Conservation (phyloP, 192 early-diverging fungal species). For the Gigaspora rosea region DNA sequence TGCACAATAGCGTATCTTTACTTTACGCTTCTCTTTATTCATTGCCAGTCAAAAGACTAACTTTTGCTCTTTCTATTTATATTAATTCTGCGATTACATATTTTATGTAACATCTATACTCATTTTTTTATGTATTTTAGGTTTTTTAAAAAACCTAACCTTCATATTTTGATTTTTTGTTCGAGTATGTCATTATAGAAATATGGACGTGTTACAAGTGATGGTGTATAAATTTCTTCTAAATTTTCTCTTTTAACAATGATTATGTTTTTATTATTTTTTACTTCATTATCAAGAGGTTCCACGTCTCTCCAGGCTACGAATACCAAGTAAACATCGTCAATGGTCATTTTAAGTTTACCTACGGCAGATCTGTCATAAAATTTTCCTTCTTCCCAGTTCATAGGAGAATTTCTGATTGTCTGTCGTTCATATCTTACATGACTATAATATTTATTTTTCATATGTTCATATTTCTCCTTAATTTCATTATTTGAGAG, state of each 20-base stretch:
- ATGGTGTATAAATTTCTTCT: slow-evolving; percentile 1
- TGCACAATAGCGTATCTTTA: no score
- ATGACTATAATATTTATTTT: slow-evolving; percentile 10
- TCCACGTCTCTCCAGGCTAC: not conserved
- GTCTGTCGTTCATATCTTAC: not conserved
- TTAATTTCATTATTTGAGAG: not conserved
- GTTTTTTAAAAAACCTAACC: no score
- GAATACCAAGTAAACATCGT: slow-evolving; percentile 3
- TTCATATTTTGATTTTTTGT: slow-evolving; percentile 1
- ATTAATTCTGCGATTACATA: no score
- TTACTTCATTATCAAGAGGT: not conserved
- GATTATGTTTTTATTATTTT: slow-evolving; percentile 21
- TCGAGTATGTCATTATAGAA: slow-evolving; percentile 7
- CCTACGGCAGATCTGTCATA: not conserved
- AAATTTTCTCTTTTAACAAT: slow-evolving; percentile 18
- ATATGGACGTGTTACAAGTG: slow-evolving; percentile 10
- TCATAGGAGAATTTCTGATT: not conserved
- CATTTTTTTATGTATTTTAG: not conserved
- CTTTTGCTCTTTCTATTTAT: no score
- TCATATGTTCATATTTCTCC: slow-evolving; percentile 9
- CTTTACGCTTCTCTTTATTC: no score
- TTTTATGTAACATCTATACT: no score
- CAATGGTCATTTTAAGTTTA: slow-evolving; percentile 3
- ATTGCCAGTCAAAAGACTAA: no score
- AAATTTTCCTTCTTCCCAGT: not conserved